Conservation (phyloP, 2,329 filamentous ascomycete genomes). For the Elsinoe australis region DNA sequence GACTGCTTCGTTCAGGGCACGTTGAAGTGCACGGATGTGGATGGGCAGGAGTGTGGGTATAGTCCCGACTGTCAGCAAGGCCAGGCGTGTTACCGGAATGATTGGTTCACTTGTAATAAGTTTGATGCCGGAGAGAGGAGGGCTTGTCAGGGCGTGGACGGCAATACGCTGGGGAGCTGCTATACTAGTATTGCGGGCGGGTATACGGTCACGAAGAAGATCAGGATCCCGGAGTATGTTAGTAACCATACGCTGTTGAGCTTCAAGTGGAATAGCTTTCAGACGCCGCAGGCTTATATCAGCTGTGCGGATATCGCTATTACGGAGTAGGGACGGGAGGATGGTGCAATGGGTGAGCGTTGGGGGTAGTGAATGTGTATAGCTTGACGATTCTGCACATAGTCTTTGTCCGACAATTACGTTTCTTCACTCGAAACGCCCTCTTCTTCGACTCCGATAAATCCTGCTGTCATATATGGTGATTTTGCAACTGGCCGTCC, state of each 20-base stretch:
- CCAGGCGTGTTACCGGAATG: conserved; percentile 2
- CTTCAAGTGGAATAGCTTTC: conserved; percentile 11
- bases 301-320: conserved; percentile 13
- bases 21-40: conserved; percentile 12
- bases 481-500: too few species aligned
- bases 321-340: background rate
- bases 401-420: too few species aligned
- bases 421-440: too few species aligned
- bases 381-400: too few species aligned
- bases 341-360: background rate
- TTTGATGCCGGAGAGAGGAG: conserved; percentile 5
- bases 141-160: conserved; percentile 12
- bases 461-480: too few species aligned
- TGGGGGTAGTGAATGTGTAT: background rate
- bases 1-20: conserved; percentile 11
- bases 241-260: conserved; percentile 8
- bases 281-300: conserved; percentile 12
- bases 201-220: conserved; percentile 13
- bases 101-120: conserved; percentile 14
- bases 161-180: conserved; percentile 6
- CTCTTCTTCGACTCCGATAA: too few species aligned
- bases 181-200: conserved; percentile 1
- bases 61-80: conserved; percentile 4
- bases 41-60: conserved; percentile 1
- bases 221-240: conserved; percentile 8